Conservation (phyloP, 441 rosid species). For the Gossypium trilobum region DNA sequence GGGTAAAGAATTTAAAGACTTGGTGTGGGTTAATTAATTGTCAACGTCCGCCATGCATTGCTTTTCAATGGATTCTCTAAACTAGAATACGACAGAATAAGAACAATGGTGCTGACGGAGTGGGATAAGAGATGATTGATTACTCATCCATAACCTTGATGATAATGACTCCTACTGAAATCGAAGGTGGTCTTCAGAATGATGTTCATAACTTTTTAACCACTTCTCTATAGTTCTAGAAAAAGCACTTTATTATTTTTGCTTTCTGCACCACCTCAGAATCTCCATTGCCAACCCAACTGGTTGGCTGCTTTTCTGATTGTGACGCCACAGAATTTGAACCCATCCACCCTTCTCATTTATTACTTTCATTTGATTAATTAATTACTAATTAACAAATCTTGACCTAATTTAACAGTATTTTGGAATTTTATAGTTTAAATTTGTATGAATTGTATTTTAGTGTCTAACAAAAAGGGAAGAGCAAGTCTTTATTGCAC, state of each 20-base stretch:
- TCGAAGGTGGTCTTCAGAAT: neutral
- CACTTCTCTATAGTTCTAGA: neutral
- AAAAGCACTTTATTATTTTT: neutral
- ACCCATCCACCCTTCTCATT: neutral
- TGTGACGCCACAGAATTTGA: neutral
- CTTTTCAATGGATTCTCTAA: neutral
- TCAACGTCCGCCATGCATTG: neutral
- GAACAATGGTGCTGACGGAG: neutral
- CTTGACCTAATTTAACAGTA: neutral
- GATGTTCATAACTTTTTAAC: neutral
- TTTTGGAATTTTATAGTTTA: neutral
- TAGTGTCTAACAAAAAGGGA: neutral
- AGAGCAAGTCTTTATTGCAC: neutral
- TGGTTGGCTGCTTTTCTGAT: neutral
- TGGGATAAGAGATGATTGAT: neutral
- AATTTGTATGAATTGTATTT: neutral
- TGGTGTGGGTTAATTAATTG: neutral
- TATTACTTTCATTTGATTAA: neutral
- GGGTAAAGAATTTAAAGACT: neutral
- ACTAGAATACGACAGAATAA: neutral
- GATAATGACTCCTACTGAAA: neutral
- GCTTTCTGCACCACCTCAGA: neutral
- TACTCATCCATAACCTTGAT: neutral
- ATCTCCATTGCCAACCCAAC: neutral
- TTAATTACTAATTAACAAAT: neutral